Evolutionary conservation across 805 yeast species (phyloP).

Genomic region (Clavispora phyllophila): DNA sequence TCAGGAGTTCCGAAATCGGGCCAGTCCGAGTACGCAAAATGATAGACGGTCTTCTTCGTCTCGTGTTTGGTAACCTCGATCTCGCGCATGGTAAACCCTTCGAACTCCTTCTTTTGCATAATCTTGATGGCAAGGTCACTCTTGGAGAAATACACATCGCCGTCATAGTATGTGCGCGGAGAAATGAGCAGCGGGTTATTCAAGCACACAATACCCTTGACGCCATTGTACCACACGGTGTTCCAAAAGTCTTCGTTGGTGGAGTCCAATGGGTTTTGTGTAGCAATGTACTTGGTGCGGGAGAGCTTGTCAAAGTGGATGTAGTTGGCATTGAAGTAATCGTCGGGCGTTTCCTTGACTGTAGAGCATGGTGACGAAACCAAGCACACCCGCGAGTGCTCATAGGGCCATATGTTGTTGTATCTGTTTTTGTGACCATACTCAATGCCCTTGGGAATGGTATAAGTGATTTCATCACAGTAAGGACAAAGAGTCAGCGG

Average conservation of each 20-base stretch:
- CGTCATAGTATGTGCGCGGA: slow-evolving; percentile 15
- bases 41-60: slow-evolving; percentile 22
- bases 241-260: slow-evolving; percentile 44
- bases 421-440: slow-evolving; percentile 78
- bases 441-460: slow-evolving; percentile 62
- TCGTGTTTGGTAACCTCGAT: slow-evolving; percentile 9
- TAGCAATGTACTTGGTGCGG: slow-evolving; percentile 35
- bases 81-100: slow-evolving; percentile 13
- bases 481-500: slow-evolving; percentile 39
- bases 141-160: slow-evolving; percentile 15
- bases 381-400: slow-evolving; percentile 74
- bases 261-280: slow-evolving; percentile 39
- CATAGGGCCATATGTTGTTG: slow-evolving; percentile 83
- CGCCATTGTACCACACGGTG: slow-evolving; percentile 29
- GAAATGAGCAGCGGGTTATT: slow-evolving; percentile 21
- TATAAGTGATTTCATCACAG: slow-evolving; percentile 36
- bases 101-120: slow-evolving; percentile 5
- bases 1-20: slow-evolving; percentile 44
- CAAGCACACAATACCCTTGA: slow-evolving; percentile 32
- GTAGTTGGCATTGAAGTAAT: slow-evolving; percentile 44
- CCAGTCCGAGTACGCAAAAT: slow-evolving; percentile 40
- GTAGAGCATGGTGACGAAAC: slow-evolving; percentile 14
- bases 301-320: slow-evolving; percentile 26
- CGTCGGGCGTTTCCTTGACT: slow-evolving; percentile 21
- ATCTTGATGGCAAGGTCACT: slow-evolving; percentile 12